phyloP scores from a whole-genome alignment of 2,329 filamentous ascomycete genomes.

The Ophiostoma sp. region DNA sequence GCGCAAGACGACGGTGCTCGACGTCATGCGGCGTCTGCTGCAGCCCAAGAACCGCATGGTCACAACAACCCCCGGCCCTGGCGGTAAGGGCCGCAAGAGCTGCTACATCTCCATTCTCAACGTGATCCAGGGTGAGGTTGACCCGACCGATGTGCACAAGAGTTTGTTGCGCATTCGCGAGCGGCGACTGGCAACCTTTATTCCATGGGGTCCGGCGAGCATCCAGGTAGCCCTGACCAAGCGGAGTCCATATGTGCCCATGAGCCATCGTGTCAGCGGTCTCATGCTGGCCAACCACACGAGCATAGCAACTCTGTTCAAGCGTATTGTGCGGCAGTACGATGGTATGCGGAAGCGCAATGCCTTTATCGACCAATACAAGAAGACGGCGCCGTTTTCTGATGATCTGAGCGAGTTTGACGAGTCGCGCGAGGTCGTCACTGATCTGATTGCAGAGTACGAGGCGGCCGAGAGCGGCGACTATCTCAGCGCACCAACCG shows the following conservation, averaged over 20 bases:
- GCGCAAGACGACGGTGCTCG: constrained; percentile 93
- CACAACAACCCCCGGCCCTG: constrained; percentile 71
- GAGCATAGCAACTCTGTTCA: constrained; percentile 94
- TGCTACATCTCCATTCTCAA: constrained; percentile 99
- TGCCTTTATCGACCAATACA: constrained; percentile 93
- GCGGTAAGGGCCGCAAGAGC: constrained; percentile 64
- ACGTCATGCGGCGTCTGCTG: constrained; percentile 91
- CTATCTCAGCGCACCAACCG: constrained; percentile 69
- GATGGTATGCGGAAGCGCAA: constrained; percentile 93
- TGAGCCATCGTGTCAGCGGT: constrained; percentile 89
- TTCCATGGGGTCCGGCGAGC: constrained; percentile 95
- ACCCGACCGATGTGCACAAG: constrained; percentile 98
- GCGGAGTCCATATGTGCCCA: constrained; percentile 91
- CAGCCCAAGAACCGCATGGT: constrained; percentile 99
- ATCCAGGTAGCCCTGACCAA: constrained; percentile 97
- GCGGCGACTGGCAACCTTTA: constrained; percentile 88
- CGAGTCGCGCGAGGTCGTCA: constrained; percentile 84
- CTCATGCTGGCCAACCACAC: constrained; percentile 98
- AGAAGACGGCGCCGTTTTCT: constrained; percentile 87
- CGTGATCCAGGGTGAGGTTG: constrained; percentile 97
- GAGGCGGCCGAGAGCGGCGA: constrained; percentile 88
- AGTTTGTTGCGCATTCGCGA: constrained; percentile 93
- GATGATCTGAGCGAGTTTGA: constrained; percentile 94
- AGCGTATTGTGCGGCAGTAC: constrained; percentile 86
- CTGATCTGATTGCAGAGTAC: constrained; percentile 88